Conservation (phyloP, 176 grass and related monocot genomes). For the Lolium multiflorum region DNA sequence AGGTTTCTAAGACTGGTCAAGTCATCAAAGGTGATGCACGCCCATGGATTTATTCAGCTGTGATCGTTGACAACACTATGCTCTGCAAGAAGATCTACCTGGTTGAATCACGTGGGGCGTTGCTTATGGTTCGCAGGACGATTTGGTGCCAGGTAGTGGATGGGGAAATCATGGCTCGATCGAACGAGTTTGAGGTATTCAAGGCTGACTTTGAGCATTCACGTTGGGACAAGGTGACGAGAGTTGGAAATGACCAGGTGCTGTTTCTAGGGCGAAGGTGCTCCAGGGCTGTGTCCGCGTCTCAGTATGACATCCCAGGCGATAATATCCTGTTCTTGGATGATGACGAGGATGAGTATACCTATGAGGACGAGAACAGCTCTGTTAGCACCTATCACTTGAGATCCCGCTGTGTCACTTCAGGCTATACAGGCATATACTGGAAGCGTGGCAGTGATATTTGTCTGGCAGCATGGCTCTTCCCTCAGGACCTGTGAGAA, state of each 20-base stretch:
- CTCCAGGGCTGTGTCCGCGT: conserved; percentile 6
- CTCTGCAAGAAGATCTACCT: neutral
- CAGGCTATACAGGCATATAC: no score
- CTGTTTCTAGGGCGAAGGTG: conserved; percentile 21
- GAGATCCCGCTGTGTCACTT: neutral
- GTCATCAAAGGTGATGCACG: neutral
- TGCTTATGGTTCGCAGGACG: conserved; percentile 7
- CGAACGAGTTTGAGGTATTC: neutral
- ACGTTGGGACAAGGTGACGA: neutral
- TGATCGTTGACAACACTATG: neutral
- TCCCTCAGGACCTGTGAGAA: neutral
- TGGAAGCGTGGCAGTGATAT: neutral
- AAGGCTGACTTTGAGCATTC: conserved; percentile 17
- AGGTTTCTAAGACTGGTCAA: neutral
- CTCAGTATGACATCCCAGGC: neutral
- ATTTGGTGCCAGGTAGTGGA: neutral
- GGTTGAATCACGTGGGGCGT: neutral
- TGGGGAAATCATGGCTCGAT: neutral
- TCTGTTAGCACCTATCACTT: neutral
- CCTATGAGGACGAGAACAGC: neutral
- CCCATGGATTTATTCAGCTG: neutral
- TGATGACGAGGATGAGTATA: conserved; percentile 5
- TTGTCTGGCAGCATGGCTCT: neutral
- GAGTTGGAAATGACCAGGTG: neutral
- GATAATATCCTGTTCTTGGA: neutral